These are phyloP conservation scores for Chaetomiaceae sp. DNA, from an alignment of 2,329 filamentous ascomycete genomes.

Conservation along the genomic window DNA sequence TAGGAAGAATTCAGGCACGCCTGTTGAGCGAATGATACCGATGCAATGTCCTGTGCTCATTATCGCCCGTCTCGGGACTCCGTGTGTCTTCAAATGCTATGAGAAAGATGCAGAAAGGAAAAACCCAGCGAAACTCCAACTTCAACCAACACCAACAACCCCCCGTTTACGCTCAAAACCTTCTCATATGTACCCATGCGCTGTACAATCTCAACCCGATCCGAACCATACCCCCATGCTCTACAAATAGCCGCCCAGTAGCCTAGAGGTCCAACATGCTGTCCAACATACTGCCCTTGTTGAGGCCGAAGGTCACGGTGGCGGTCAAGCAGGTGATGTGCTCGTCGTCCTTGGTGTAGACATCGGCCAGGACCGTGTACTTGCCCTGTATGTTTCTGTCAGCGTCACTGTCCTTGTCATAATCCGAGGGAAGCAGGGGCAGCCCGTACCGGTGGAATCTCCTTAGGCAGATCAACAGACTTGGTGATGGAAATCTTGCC, in stretches of 20 bases:
- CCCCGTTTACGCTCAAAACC: not conserved
- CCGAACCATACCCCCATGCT: not conserved
- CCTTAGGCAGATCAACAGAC: constrained; percentile 74
- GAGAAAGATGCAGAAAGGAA: constrained; percentile 1
- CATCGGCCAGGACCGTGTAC: constrained; percentile 85
- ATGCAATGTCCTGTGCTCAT: constrained; percentile 3
- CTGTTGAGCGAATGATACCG: not conserved
- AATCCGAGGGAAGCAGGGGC: not conserved
- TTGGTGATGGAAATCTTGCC: constrained; percentile 72
- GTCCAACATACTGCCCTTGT: constrained; percentile 27
- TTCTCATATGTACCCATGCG: constrained; percentile 12
- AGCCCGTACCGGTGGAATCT: constrained; percentile 79
- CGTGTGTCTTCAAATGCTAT: constrained; percentile 7
- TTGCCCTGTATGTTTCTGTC: constrained; percentile 59
- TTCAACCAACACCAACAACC: constrained; percentile 1
- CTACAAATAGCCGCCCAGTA: not conserved
- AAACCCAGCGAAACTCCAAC: constrained; percentile 3
- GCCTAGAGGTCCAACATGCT: constrained; percentile 39
- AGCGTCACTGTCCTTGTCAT: constrained; percentile 14
- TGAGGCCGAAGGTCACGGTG: constrained; percentile 57
- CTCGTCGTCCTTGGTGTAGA: constrained; percentile 66
- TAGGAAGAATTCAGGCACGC: not conserved
- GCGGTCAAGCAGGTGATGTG: constrained; percentile 86
- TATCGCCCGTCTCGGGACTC: constrained; percentile 10
- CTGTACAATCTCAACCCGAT: constrained; percentile 6